Conservation (phyloP, 805 yeast species). For the Schwanniomyces sp. region DNA sequence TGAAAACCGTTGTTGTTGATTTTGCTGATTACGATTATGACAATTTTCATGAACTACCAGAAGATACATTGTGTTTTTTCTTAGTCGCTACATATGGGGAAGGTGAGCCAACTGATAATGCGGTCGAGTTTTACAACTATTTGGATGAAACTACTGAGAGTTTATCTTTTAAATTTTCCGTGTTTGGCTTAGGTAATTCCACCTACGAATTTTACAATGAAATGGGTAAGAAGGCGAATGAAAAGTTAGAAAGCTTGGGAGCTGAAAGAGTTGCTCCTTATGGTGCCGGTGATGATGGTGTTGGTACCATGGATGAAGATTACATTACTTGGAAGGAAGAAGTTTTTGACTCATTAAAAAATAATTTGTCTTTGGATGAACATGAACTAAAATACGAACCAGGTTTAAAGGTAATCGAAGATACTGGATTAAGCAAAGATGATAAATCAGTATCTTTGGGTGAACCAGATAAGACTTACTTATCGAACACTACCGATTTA, state of each 20-base stretch:
- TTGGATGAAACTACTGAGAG: slow-evolving; percentile 54
- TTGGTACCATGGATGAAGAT: slow-evolving; percentile 94
- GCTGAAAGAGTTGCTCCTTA: slow-evolving; percentile 72
- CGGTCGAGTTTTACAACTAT: slow-evolving; percentile 73
- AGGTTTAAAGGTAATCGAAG: slow-evolving; percentile 45
- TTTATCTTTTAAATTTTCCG: slow-evolving; percentile 61
- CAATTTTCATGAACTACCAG: slow-evolving; percentile 62
- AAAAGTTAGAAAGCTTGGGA: slow-evolving; percentile 57
- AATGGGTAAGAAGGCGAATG: slow-evolving; percentile 63
- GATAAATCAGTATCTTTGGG: slow-evolving; percentile 55
- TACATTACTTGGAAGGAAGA: slow-evolving; percentile 89
- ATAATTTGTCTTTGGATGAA: slow-evolving; percentile 68
- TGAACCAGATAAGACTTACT: slow-evolving; percentile 66
- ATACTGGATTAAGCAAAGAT: slow-evolving; percentile 21
- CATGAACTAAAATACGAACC: slow-evolving; percentile 81
- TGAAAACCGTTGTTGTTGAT: slow-evolving; percentile 83
- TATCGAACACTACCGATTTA: slow-evolving; percentile 27
- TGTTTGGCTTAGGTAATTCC: slow-evolving; percentile 92
- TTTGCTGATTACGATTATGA: slow-evolving; percentile 87
- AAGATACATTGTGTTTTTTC: slow-evolving; percentile 59
- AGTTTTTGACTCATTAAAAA: slow-evolving; percentile 64
- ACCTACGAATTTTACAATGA: slow-evolving; percentile 92
- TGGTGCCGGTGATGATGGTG: slow-evolving; percentile 95
- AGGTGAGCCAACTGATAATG: slow-evolving; percentile 97
- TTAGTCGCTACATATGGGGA: slow-evolving; percentile 95